Evolutionary conservation across 2,329 filamentous ascomycete genomes (phyloP), one percentile per base, ranked within the genome.

Genomic region (Trichoderma lentiforme): DNA sequence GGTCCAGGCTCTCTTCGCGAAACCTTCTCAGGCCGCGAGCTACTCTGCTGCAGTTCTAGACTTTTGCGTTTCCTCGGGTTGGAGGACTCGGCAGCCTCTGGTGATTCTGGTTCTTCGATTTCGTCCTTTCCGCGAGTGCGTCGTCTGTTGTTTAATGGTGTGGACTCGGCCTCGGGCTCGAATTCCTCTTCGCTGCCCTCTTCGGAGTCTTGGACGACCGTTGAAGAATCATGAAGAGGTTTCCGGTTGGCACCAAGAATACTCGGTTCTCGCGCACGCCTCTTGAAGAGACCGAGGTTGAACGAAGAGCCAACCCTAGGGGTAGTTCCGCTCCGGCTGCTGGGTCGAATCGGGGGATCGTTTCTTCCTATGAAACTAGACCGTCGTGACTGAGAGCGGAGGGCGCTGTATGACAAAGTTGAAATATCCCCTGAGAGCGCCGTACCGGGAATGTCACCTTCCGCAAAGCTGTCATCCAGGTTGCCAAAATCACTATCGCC

Each of bases 101-200:
- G 75, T 7, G 79, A 77, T 30, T 68, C 70, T 34, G 77, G 75
- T 7, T 67, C 74, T 28, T 75, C 73, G 39, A 74, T 61, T 53
- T 77, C 74, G 30, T 72, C 67, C 61, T 76, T 75, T 18, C 80
- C 79, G 62, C 79, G 79, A 53, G 81, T 82, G 43, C 82, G 82
- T 24, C 86, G 80, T 63, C 78, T 74, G 34, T 76, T 78, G 72
- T 89, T 87, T 30, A 91, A 77, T 4, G 91, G 91, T 7, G 91
- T 93, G 18, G 90, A 91, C 81, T 92, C 90, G 32, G 89, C 90
- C 71, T 92, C 90, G 86, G 91, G 66, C 83, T 86, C 77, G 89
- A 91, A 75, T 75, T 85, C 79, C 77, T 81, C 75, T 66, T 87
- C 85, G 26, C 87, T 83, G 12, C 83, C 80, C 36, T 75, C 76